Evolutionary conservation across 78 protist genomes (phyloP).

Genomic region (Dictyostelium citrinum): DNA sequence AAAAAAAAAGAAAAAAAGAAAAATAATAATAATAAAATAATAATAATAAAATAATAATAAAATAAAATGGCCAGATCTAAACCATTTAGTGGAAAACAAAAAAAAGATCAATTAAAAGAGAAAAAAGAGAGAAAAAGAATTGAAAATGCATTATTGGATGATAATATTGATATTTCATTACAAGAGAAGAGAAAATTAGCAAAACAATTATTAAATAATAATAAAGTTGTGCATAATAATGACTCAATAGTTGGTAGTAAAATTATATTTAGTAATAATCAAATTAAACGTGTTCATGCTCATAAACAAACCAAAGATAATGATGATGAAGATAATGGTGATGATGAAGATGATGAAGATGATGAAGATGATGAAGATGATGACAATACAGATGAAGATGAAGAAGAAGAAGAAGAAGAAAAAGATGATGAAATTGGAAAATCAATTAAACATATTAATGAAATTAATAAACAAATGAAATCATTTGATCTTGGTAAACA

Average conservation of each 20-base stretch:
- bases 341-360: neutral
- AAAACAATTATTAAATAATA: conserved; percentile 13
- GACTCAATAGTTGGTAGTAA: neutral
- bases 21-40: neutral
- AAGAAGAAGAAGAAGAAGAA: neutral
- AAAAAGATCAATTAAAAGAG: conserved; percentile 70
- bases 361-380: conserved; percentile 21
- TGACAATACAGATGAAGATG: neutral
- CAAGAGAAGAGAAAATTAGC: conserved; percentile 54
- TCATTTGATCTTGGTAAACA: neutral
- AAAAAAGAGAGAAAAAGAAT: conserved; percentile 76
- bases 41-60: neutral
- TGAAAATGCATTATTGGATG: neutral
- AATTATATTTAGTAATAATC: neutral
- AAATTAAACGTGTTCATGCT: neutral
- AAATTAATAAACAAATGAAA: neutral
- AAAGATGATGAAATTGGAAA: conserved; percentile 22
- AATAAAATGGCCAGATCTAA: conserved; percentile 54
- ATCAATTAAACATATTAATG: neutral
- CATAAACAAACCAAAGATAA: neutral
- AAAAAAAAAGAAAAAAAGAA: neutral
- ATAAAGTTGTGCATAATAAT: neutral
- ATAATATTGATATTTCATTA: conserved; percentile 24
- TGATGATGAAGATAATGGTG: neutral
- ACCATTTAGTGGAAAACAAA: conserved; percentile 81